These are phyloP conservation scores for Letharia columbiana DNA, from an alignment of 495 filamentous ascomycete genomes.

Conservation along the genomic window DNA sequence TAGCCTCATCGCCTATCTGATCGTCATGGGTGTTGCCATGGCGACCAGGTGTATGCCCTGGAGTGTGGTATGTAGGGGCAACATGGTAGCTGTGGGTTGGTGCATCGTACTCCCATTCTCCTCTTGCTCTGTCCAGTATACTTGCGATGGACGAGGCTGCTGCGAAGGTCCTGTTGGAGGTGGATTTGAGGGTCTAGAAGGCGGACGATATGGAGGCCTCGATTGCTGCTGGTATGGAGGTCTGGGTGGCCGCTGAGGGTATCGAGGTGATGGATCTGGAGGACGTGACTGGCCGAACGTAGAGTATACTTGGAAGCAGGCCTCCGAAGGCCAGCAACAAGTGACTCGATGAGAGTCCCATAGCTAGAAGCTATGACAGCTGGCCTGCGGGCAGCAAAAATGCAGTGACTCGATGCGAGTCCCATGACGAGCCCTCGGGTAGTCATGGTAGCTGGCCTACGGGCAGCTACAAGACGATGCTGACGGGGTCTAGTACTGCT, in stretches of 20 bases:
- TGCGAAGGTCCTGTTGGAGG: not conserved
- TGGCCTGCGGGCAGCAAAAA: too few species aligned
- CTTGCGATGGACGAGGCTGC: not conserved
- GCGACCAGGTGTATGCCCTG: slow-evolving; percentile 2
- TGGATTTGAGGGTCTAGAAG: not conserved
- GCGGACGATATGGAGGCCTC: not conserved
- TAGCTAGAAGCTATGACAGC: too few species aligned
- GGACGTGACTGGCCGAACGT: not conserved
- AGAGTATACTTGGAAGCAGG: not conserved
- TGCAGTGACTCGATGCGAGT: too few species aligned
- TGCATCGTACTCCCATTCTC: slow-evolving; percentile 2
- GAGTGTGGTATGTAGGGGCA: not conserved
- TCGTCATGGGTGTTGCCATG: not conserved
- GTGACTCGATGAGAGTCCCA: too few species aligned
- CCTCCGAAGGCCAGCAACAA: too few species aligned
- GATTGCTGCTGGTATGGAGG: not conserved
- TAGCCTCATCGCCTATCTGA: not conserved
- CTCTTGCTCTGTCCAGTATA: not conserved
- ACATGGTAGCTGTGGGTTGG: not conserved
- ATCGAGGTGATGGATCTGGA: not conserved
- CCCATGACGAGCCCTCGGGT: too few species aligned
- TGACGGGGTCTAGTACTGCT: too few species aligned
- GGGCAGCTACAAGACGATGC: too few species aligned
- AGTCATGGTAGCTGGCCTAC: too few species aligned
- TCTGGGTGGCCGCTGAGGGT: not conserved